Base-by-base conservation (phyloP, 139 green algal species). In the Tetraselmis chui region DNA sequence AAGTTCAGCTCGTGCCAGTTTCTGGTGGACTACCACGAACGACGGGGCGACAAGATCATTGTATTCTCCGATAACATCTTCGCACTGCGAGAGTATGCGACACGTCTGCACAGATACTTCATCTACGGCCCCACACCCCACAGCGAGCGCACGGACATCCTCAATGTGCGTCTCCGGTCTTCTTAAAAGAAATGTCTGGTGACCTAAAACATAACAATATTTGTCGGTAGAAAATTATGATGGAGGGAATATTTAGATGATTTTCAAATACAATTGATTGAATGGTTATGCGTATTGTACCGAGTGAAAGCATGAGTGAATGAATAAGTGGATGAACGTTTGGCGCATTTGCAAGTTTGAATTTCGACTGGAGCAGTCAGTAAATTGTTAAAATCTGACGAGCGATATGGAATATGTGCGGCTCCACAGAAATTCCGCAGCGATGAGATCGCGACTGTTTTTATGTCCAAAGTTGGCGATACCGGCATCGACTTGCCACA, bases 401-500 rank as follows among this genome's bases (percentile, higher is more conserved):
- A n/a, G n/a, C n/a, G n/a, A n/a, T n/a, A n/a, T n/a, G n/a, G n/a
- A n/a, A n/a, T n/a, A n/a, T n/a, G n/a, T n/a, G n/a, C n/a, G n/a
- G n/a, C 45, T 18, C 11, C 45, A 67, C 45, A 67, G 45, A 67
- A 67, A 67, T 67, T 67, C 45, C 45, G 45, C 45, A 67, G 18
- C 18, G 45, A 67, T 67, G 45, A 67, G 45, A 67, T 67, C 5
- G 45, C 45, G 18, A 99, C 96, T 0, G 90, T 99, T n/a, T 99
- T 99, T 89, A 92, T 99, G 29, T 98, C 94, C 28, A 99, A 99
- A 91, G 94, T 67, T 28, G 97, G 97, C 0, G 97, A 99, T 88
- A 99, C 99, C 89, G 98, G 93, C 1, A 94, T 99, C 76, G 97
- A 99, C 87, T 99, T 99, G 82, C 97, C 97, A 0, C 97, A 99